phyloP scores from a whole-genome alignment of 2,329 filamentous ascomycete species.

The Fusarium mundagurra region DNA sequence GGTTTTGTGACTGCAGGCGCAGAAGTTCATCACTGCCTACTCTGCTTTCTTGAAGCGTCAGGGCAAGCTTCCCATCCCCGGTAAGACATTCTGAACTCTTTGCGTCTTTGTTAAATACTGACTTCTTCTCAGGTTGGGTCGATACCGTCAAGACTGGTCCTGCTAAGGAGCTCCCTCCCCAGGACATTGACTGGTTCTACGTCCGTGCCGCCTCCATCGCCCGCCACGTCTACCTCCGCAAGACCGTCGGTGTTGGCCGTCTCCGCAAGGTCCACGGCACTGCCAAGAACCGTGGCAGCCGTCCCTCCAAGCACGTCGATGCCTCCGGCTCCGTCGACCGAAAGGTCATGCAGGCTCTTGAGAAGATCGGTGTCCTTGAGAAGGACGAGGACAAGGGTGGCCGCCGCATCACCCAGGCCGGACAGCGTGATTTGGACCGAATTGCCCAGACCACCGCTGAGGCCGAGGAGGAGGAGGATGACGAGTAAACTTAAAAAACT shows the following conservation, averaged over 20 bases:
- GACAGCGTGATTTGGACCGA: conserved; percentile 99
- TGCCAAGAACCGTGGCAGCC: conserved; percentile 95
- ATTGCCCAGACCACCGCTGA: conserved; percentile 84
- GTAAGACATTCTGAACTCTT: conserved; percentile 60
- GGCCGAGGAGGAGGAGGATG: conserved; percentile 73
- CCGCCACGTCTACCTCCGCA: conserved; percentile 98
- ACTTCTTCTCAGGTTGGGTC: conserved; percentile 82
- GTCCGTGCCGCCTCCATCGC: conserved; percentile 92
- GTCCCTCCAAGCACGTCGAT: conserved; percentile 94
- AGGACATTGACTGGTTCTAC: conserved; percentile 98
- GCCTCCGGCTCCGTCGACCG: conserved; percentile 96
- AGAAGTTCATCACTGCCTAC: conserved; percentile 90
- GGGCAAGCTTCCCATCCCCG: conserved; percentile 90
- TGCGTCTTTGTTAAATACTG: not conserved
- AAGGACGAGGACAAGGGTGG: conserved; percentile 98
- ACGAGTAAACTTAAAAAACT: conserved; percentile 68
- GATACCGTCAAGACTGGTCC: conserved; percentile 99
- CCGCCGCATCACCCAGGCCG: conserved; percentile 96
- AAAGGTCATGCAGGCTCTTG: conserved; percentile 95
- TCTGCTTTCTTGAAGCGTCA: conserved; percentile 92
- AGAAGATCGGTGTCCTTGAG: conserved; percentile 99
- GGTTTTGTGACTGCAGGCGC: conserved; percentile 69
- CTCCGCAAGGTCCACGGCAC: conserved; percentile 96
- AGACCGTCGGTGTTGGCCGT: conserved; percentile 98
- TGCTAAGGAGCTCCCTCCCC: conserved; percentile 96